phyloP scores from a whole-genome alignment of 345 rosid genomes.

The Euclidium syriacum region DNA sequence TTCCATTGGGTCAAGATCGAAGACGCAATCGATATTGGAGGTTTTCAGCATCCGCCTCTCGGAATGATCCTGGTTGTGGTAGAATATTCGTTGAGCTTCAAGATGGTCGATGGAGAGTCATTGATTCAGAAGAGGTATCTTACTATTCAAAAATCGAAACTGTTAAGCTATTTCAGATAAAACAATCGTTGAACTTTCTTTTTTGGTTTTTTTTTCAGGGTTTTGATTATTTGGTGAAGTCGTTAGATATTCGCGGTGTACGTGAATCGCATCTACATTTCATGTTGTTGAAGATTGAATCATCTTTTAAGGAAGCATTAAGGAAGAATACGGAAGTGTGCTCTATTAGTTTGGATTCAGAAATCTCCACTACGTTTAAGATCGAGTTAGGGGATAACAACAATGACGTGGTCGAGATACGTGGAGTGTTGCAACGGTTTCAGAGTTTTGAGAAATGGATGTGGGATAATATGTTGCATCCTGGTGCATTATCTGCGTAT shows the following conservation, averaged over 20 bases:
- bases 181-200: neutral
- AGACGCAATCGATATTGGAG: constrained; percentile 89
- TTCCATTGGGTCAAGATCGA: constrained; percentile 90
- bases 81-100: constrained; percentile 76
- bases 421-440: constrained; percentile 49
- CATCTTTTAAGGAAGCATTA: constrained; percentile 60
- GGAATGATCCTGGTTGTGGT: constrained; percentile 80
- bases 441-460: constrained; percentile 79
- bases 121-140: constrained; percentile 71
- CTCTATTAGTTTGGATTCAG: constrained; percentile 35
- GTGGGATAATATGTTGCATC: constrained; percentile 37
- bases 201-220: constrained; percentile 39
- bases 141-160: neutral
- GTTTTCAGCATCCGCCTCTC: constrained; percentile 63
- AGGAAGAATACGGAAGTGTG: constrained; percentile 31
- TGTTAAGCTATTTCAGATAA: neutral
- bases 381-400: constrained; percentile 56
- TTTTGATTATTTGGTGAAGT: constrained; percentile 57
- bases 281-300: constrained; percentile 66
- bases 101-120: constrained; percentile 74
- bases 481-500: constrained; percentile 36
- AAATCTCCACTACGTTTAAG: constrained; percentile 54
- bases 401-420: constrained; percentile 39
- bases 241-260: constrained; percentile 75
- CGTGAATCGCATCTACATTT: constrained; percentile 69